Percentiles rank a stretch among this genome's conserved stretches.
phyloP scores from a whole-genome alignment of 352 stramenopile species.

The Aphanomyces invadans region DNA sequence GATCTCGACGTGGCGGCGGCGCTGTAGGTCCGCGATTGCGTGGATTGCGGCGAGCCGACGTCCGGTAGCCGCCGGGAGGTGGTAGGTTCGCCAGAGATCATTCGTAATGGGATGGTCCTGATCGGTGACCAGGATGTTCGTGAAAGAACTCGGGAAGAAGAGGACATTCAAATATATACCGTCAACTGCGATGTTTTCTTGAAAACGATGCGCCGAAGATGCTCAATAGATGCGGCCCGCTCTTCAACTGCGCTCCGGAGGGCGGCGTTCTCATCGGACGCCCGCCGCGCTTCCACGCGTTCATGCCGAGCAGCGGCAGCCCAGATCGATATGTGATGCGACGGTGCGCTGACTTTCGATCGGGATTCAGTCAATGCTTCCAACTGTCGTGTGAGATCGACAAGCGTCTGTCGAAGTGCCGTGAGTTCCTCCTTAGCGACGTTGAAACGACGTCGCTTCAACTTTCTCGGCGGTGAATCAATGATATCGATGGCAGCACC shows the following conservation, averaged over 20 bases:
- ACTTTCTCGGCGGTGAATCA: not conserved
- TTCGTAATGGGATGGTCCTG: not conserved
- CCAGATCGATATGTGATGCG: not conserved
- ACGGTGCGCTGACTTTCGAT: not conserved
- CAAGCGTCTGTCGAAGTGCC: not conserved
- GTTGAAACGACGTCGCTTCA: not conserved
- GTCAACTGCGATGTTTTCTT: not conserved
- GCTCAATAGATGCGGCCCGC: not conserved
- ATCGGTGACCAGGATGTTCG: not conserved
- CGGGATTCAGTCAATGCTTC: not conserved
- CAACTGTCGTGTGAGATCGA: not conserved
- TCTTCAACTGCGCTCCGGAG: not conserved
- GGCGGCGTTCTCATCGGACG: not conserved
- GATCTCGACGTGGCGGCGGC: not conserved
- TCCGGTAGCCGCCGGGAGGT: not conserved
- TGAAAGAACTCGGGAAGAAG: not conserved
- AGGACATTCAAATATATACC: not conserved
- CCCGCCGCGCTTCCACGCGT: not conserved
- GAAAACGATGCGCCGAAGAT: not conserved
- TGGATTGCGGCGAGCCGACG: slow-evolving; percentile 4
- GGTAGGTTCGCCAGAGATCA: not conserved
- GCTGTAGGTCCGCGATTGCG: slow-evolving; percentile 4
- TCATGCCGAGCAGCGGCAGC: not conserved
- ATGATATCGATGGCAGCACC: not conserved
- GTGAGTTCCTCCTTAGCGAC: not conserved